Conservation (phyloP, 140 eudicot species). For the Cichorium intybus region DNA sequence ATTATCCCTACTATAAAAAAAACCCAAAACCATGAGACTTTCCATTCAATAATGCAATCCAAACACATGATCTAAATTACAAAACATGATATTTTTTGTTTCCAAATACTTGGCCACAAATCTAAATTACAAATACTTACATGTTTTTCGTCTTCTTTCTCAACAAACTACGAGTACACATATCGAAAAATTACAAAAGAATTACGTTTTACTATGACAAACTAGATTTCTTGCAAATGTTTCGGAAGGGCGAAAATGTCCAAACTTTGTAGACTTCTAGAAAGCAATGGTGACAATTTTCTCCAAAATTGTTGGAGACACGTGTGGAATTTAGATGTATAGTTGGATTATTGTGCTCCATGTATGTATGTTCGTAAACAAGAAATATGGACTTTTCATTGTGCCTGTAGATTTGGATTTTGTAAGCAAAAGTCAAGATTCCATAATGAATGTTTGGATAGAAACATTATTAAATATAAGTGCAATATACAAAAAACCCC, state of each 20-base stretch:
- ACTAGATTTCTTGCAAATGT: neutral
- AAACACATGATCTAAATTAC: no score
- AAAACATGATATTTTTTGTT: conserved; percentile 19
- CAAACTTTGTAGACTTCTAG: conserved; percentile 5
- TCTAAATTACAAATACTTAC: conserved; percentile 33
- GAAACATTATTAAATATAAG: no score
- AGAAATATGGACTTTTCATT: conserved; percentile 12
- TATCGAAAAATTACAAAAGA: conserved; percentile 27
- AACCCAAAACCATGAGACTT: neutral
- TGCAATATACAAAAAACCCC: no score
- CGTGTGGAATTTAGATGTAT: conserved; percentile 3
- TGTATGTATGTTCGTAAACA: conserved; percentile 16
- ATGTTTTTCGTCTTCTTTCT: neutral
- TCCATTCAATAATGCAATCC: neutral
- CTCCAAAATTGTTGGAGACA: conserved; percentile 34
- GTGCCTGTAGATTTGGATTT: conserved; percentile 21
- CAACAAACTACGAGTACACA: conserved; percentile 16
- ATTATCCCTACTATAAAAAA: no score
- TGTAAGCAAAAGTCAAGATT: conserved; percentile 4
- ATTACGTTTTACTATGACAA: conserved; percentile 27
- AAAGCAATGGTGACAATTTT: conserved; percentile 8
- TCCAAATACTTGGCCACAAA: neutral
- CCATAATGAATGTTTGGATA: no score
- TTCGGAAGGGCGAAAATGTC: neutral
- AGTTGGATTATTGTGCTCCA: conserved; percentile 26